Base-by-base conservation (phyloP, 371 early-diverging fungal genomes). In the Chytridiales sp. region DNA sequence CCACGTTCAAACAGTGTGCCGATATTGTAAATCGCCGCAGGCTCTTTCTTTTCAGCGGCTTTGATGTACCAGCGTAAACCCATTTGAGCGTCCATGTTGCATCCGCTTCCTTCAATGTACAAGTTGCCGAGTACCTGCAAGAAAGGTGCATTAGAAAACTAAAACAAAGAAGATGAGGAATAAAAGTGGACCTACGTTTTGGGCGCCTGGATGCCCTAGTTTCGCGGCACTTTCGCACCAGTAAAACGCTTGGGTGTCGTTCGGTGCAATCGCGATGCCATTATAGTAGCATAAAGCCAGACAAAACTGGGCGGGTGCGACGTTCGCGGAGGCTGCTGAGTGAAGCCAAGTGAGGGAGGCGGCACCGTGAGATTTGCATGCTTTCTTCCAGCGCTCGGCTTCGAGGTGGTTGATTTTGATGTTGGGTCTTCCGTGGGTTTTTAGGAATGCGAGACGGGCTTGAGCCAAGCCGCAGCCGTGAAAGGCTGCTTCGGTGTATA, bases 401-500 rank as follows among this genome's bases (percentile, higher is more conserved):
- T 83, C 81, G 27, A 67, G 60, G 38, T 84, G 82, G 76, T 91
- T 80, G 46, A 91, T 92, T 63, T 72, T 75, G 57, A 91, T 83
- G 15, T 77, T 75, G 21, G 89, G 87, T 0, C 91, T 80, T 1
- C 93, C 93, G 64, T 88, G 89, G 59, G 83, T 85, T 54, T 87
- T 79, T 42, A 92, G 68, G 66, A 91, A 91, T 19, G 86, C 84
- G n/a, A 93, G 60, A 35, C 93, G 80, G 15, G 85, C 76, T 63
- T 81, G 74, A 3, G 87, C 87, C 24, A 93, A 56, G 1, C 74
- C 78, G 47, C 78, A 72, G 34, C 80, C 80, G 15, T 61, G 51
- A 35, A 68, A 56, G 5, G 87, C 87, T 22, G 87, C 84, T 2
- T 36, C 19, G 9, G 52, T 62, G 54, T 77, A 77, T 22, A 72